Conservation (phyloP, 2,329 filamentous ascomycete species). For the Akanthomyces dipterigenus region DNA sequence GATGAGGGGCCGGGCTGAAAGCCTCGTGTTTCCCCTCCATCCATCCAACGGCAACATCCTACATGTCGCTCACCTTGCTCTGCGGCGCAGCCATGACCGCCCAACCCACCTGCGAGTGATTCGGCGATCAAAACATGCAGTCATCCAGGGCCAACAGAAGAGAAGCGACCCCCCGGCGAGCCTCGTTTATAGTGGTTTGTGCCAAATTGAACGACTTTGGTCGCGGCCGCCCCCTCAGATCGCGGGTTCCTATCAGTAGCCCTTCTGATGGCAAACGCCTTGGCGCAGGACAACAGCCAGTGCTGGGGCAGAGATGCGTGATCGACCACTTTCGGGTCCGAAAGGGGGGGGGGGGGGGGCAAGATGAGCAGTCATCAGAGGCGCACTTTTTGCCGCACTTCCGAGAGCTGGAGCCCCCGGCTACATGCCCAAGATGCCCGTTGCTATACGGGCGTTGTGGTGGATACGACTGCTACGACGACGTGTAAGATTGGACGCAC, state of each 20-base stretch:
- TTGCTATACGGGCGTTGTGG: neutral
- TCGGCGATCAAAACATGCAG: neutral
- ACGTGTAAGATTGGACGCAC: neutral
- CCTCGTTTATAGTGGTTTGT: neutral
- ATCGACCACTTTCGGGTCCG: neutral
- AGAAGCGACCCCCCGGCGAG: neutral
- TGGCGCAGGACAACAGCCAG: neutral
- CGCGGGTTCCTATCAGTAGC: neutral
- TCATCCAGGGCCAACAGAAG: too few relatives aligned
- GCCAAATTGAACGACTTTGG: neutral
- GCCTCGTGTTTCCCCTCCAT: neutral
- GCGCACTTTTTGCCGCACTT: conserved; percentile 7
- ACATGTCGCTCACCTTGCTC: neutral
- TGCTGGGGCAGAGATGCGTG: neutral
- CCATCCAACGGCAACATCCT: neutral
- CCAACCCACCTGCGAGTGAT: neutral
- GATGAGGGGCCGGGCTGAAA: neutral
- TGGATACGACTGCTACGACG: neutral
- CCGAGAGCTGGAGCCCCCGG: neutral
- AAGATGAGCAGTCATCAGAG: conserved; percentile 1
- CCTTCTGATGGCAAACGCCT: neutral
- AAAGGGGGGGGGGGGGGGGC: too few relatives aligned
- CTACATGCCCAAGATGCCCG: neutral
- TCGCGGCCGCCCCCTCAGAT: neutral
- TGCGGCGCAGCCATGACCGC: neutral